phyloP scores from a whole-genome alignment of 108 stramenopile species.

The Nitzschia inconspicua region DNA sequence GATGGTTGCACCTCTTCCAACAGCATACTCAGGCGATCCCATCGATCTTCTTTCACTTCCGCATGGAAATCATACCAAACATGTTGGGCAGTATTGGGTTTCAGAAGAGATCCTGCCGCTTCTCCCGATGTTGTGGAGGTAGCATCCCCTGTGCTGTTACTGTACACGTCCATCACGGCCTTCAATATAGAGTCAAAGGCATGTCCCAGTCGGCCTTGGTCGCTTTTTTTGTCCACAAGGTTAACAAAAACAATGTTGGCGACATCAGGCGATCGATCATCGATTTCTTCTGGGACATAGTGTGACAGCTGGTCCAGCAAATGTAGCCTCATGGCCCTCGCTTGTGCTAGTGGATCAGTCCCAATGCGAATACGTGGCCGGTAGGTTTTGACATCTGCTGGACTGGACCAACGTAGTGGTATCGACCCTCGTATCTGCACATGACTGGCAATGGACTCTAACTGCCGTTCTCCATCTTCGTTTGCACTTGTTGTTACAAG shows the following conservation, averaged over 20 bases:
- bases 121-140: neutral
- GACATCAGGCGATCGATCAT: neutral
- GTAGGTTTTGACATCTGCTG: slow-evolving; percentile 85
- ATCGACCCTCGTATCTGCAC: slow-evolving; percentile 94
- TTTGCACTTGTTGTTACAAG: slow-evolving; percentile 16
- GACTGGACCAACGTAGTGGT: slow-evolving; percentile 92
- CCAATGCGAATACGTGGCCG: slow-evolving; percentile 85
- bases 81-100: slow-evolving; percentile 45
- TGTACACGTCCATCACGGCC: slow-evolving; percentile 64
- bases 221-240: slow-evolving; percentile 91
- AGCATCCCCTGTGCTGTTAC: slow-evolving; percentile 2
- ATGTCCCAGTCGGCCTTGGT: slow-evolving; percentile 85
- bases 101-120: neutral
- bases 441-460: slow-evolving; percentile 36
- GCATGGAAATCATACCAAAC: slow-evolving; percentile 98
- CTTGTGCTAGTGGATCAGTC: slow-evolving; percentile 70
- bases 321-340: slow-evolving; percentile 71
- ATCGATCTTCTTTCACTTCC: slow-evolving; percentile 87
- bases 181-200: slow-evolving; percentile 72
- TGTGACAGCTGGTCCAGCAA: slow-evolving; percentile 54
- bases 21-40: slow-evolving; percentile 77
- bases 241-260: slow-evolving; percentile 73
- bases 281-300: slow-evolving; percentile 16
- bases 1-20: slow-evolving; percentile 64
- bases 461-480: neutral